A percentile compares a stretch with the other conserved stretches of the same genome.
Conservation (phyloP, 2,329 filamentous ascomycete genomes). For the Aulographum hederae region DNA sequence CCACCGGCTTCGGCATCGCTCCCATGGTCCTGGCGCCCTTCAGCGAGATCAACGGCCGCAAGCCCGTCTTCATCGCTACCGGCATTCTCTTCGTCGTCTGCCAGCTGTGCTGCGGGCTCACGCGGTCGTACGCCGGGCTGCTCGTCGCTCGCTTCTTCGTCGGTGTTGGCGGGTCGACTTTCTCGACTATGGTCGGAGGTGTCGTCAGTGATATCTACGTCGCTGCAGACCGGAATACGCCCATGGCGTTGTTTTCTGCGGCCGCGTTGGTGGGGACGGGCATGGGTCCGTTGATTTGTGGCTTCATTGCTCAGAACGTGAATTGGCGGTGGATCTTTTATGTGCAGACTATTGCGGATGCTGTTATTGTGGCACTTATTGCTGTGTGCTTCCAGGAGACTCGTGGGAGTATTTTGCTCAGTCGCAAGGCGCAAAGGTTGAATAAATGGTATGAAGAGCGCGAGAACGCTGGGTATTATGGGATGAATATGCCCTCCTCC, state of each 20-base stretch:
- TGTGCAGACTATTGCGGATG: conserved; percentile 57
- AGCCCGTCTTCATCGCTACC: conserved; percentile 61
- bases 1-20: conserved; percentile 58
- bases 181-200: conserved; percentile 83
- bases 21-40: conserved; percentile 83
- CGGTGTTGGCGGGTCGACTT: conserved; percentile 59
- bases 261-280: conserved; percentile 64
- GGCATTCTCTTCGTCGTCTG: conserved; percentile 55
- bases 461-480: conserved; percentile 44
- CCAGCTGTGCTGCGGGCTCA: conserved; percentile 56
- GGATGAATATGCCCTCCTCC: conserved; percentile 27
- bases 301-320: conserved; percentile 47
- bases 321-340: conserved; percentile 83
- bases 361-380: conserved; percentile 43
- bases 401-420: conserved; percentile 60
- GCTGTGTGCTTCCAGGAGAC: conserved; percentile 64
- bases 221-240: conserved; percentile 58
- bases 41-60: conserved; percentile 69
- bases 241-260: conserved; percentile 80
- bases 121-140: conserved; percentile 52
- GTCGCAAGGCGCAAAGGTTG: conserved; percentile 51
- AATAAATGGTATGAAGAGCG: conserved; percentile 66
- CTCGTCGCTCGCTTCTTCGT: conserved; percentile 57
- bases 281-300: conserved; percentile 52
- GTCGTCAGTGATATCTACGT: conserved; percentile 70